Percentiles rank a stretch among this genome's conserved stretches.
These are phyloP conservation scores for Takashimella tepidaria DNA, from an alignment of 1,284 basidiomycete species.

Conservation along the genomic window DNA sequence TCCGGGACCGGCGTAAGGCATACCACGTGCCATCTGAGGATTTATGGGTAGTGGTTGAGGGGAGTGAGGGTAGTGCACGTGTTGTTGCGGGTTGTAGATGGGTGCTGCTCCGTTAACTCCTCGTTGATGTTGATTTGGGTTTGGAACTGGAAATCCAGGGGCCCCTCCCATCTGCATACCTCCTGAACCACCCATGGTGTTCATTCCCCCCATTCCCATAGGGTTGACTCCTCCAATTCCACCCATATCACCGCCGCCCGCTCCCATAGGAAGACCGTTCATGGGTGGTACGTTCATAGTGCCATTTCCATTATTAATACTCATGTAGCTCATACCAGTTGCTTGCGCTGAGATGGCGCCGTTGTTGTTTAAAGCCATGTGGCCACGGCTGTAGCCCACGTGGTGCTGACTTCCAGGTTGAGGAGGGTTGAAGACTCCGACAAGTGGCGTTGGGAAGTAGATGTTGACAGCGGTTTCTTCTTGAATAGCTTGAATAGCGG, in stretches of 20 bases:
- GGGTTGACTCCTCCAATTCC: constrained; percentile 14
- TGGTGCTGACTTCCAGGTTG: constrained; percentile 32
- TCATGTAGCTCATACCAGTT: constrained; percentile 20
- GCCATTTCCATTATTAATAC: constrained; percentile 13
- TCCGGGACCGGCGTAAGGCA: constrained; percentile 40
- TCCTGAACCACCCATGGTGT: not conserved
- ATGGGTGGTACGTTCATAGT: too few relatives aligned
- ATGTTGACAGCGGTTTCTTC: constrained; percentile 97
- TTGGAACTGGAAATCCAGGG: constrained; percentile 8
- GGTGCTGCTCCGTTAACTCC: constrained; percentile 24
- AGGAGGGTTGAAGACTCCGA: constrained; percentile 61
- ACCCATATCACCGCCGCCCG: constrained; percentile 5
- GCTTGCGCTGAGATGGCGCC: constrained; percentile 23
- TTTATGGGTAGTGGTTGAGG: constrained; percentile 41
- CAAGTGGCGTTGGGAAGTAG: constrained; percentile 85
- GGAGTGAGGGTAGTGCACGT: constrained; percentile 41
- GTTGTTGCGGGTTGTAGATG: constrained; percentile 43
- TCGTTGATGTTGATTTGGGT: constrained; percentile 16
- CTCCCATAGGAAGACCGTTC: constrained; percentile 5
- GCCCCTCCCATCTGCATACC: not conserved
- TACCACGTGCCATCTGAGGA: constrained; percentile 31
- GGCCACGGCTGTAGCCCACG: constrained; percentile 29
- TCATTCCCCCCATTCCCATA: constrained; percentile 3
- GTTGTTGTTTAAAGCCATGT: constrained; percentile 11
- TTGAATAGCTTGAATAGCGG: constrained; percentile 83